A percentile compares a stretch with the other conserved stretches of the same genome.
phyloP scores from a whole-genome alignment of 257 asterid genomes.

The Oldenlandia corymbosa region DNA sequence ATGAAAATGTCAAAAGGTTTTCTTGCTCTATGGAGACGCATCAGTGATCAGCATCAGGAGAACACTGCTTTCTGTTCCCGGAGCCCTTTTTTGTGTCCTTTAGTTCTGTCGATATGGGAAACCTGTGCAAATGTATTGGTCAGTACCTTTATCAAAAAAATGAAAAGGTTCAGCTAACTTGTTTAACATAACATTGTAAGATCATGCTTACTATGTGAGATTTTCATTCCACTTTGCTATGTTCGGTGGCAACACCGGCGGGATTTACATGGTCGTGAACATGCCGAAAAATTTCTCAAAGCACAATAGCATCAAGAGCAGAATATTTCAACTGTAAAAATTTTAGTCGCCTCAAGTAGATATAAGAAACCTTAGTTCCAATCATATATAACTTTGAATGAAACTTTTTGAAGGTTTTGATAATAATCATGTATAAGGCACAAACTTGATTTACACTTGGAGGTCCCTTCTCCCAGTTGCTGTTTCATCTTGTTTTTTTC shows the following conservation, averaged over 20 bases:
- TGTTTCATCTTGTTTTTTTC: conserved; percentile 88
- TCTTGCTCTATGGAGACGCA: not conserved
- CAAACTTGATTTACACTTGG: conserved; percentile 67
- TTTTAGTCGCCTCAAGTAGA: not conserved
- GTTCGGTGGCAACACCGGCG: conserved; percentile 34
- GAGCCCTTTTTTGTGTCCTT: conserved; percentile 29
- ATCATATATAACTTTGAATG: no score
- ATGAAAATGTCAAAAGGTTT: not conserved
- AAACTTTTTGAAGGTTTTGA: not conserved
- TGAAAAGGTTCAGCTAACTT: not conserved
- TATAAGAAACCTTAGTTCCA: no score
- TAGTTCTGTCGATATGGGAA: conserved; percentile 50
- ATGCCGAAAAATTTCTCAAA: conserved; percentile 72
- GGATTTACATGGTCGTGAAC: conserved; percentile 50
- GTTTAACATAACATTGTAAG: not conserved
- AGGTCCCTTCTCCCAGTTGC: conserved; percentile 97
- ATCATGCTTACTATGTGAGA: conserved; percentile 64
- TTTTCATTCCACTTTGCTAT: conserved; percentile 70
- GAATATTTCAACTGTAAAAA: conserved; percentile 78
- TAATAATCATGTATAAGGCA: no score
- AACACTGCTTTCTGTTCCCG: conserved; percentile 12
- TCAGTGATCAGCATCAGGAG: conserved; percentile 5
- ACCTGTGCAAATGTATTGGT: conserved; percentile 39
- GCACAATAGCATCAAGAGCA: conserved; percentile 97
- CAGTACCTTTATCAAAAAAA: not conserved